These are phyloP conservation scores for Coniochaeta ligniaria DNA, from an alignment of 2,329 filamentous ascomycete genomes.

Conservation along the genomic window DNA sequence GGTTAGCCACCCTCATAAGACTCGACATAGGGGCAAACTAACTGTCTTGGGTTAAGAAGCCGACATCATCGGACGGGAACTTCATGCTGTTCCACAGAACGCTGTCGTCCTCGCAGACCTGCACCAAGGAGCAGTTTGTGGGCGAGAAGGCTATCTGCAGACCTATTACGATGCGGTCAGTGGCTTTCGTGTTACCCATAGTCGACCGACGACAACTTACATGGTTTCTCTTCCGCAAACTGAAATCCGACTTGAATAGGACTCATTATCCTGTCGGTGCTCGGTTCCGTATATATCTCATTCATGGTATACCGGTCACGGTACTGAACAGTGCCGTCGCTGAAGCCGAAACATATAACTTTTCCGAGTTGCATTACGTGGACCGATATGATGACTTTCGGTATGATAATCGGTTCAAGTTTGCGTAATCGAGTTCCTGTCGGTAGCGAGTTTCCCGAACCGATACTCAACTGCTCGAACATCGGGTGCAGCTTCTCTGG, in stretches of 20 bases:
- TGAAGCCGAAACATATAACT: conserved; percentile 64
- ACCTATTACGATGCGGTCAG: conserved; percentile 26
- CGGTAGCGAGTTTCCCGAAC: conserved; percentile 41
- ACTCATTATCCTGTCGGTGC: conserved; percentile 58
- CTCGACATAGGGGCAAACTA: conserved; percentile 11
- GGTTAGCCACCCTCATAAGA: background rate
- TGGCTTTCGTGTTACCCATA: background rate
- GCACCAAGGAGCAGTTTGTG: conserved; percentile 50
- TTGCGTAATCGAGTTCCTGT: conserved; percentile 45
- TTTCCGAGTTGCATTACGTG: conserved; percentile 64
- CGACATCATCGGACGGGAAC: conserved; percentile 41
- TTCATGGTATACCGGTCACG: conserved; percentile 69
- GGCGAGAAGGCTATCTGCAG: conserved; percentile 56
- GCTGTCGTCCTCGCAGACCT: conserved; percentile 51
- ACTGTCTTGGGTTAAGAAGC: conserved; percentile 42
- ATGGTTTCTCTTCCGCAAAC: conserved; percentile 58
- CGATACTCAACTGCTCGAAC: conserved; percentile 61
- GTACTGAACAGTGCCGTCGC: conserved; percentile 76
- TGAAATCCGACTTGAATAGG: conserved; percentile 73
- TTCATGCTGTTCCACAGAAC: conserved; percentile 51
- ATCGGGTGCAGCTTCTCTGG: conserved; percentile 63
- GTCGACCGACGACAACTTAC: conserved; percentile 31
- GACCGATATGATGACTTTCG: conserved; percentile 65
- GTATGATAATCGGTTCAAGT: conserved; percentile 58
- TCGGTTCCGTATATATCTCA: conserved; percentile 56